phyloP scores from a whole-genome alignment of 495 filamentous ascomycete genomes.

The Massariosphaeria phaeospora region DNA sequence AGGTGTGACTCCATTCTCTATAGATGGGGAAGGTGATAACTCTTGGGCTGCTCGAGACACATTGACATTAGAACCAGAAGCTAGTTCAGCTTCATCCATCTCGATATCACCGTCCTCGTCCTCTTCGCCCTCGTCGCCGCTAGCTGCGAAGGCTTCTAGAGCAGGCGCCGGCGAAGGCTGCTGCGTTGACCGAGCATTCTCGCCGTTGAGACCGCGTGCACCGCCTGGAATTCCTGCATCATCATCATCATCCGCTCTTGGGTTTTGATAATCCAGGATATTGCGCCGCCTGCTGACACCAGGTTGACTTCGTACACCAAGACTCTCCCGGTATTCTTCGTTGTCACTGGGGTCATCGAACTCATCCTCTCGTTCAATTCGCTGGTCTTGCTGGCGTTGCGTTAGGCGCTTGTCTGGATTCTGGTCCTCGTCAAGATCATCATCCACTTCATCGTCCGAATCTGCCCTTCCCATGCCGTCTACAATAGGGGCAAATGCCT shows the following conservation, averaged over 20 bases:
- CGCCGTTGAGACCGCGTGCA: conserved; percentile 22
- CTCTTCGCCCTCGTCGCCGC: conserved; percentile 14
- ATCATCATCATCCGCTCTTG: conserved; percentile 57
- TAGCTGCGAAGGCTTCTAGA: not conserved
- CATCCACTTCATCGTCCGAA: conserved; percentile 81
- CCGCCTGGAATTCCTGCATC: conserved; percentile 10
- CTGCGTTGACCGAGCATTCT: conserved; percentile 6
- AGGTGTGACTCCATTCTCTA: conserved; percentile 23
- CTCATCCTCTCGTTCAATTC: conserved; percentile 43
- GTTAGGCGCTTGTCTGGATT: conserved; percentile 81
- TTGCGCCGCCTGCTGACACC: conserved; percentile 55
- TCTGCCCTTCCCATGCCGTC: conserved; percentile 59
- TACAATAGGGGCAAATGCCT: conserved; percentile 79
- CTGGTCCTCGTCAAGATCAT: conserved; percentile 85
- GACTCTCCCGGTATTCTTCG: conserved; percentile 71
- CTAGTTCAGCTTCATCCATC: conserved; percentile 22
- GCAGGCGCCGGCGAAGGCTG: conserved; percentile 11
- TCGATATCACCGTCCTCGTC: conserved; percentile 34
- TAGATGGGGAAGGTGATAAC: conserved; percentile 9
- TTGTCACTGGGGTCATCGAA: conserved; percentile 63
- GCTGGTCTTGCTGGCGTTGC: conserved; percentile 77
- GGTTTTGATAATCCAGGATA: conserved; percentile 66
- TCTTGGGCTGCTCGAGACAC: not conserved
- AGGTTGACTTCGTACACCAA: conserved; percentile 64
- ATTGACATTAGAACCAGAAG: not conserved